These are phyloP conservation scores for Salisapilia sapeloensis DNA, from an alignment of 352 stramenopile species.

Conservation along the genomic window DNA sequence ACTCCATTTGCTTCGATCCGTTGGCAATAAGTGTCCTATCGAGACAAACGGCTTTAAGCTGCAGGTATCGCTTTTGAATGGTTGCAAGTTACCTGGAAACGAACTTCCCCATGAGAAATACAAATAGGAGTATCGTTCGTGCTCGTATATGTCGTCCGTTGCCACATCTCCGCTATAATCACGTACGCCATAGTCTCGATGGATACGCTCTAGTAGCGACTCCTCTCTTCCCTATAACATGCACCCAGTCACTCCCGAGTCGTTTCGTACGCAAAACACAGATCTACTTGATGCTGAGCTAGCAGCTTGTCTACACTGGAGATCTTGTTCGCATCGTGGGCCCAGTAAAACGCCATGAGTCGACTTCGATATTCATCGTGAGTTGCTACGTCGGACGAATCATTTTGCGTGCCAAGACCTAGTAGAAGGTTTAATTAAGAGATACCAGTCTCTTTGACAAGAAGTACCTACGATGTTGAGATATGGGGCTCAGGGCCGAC, in stretches of 20 bases:
- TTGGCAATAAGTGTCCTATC: conserved; percentile 43
- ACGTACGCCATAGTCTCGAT: conserved; percentile 42
- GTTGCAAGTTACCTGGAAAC: conserved; percentile 21
- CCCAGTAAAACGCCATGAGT: conserved; percentile 52
- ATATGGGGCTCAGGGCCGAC: too few relatives aligned
- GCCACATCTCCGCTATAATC: conserved; percentile 50
- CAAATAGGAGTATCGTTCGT: conserved; percentile 67
- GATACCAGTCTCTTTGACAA: too few relatives aligned
- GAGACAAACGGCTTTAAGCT: not conserved
- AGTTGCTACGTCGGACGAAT: too few relatives aligned
- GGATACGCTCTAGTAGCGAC: conserved; percentile 31
- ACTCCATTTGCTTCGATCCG: conserved; percentile 45
- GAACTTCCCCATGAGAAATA: conserved; percentile 57
- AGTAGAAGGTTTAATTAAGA: too few relatives aligned
- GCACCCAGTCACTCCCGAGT: too few relatives aligned
- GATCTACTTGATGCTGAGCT: conserved; percentile 16
- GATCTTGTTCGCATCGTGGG: conserved; percentile 48
- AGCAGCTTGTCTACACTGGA: conserved; percentile 43
- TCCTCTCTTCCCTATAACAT: conserved; percentile 34
- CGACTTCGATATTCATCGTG: conserved; percentile 3
- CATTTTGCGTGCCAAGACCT: too few relatives aligned
- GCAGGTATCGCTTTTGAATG: too few relatives aligned
- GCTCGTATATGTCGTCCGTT: conserved; percentile 63
- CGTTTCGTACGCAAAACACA: too few relatives aligned
- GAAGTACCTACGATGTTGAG: too few relatives aligned